A percentile compares a stretch with the other conserved stretches of the same genome.
Conservation (phyloP, 2,329 filamentous ascomycete genomes). For the Ramularia collo-cygni region DNA sequence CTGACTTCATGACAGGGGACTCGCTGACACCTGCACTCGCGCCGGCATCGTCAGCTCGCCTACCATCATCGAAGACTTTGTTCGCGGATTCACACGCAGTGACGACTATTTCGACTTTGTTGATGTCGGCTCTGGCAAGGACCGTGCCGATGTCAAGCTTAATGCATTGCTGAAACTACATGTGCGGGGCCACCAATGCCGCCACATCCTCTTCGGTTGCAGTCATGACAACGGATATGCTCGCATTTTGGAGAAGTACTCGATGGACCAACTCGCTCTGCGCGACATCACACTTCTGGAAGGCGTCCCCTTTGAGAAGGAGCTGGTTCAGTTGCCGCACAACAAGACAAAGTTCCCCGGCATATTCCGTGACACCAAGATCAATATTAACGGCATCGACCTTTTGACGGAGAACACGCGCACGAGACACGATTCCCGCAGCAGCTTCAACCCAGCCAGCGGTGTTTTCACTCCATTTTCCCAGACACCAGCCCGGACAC, state of each 20-base stretch:
- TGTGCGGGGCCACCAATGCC: slow-evolving; percentile 53
- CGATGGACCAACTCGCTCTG: slow-evolving; percentile 38
- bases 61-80: slow-evolving; percentile 38
- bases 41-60: slow-evolving; percentile 44
- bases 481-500: slow-evolving; percentile 12
- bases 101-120: slow-evolving; percentile 54
- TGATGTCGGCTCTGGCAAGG: slow-evolving; percentile 54
- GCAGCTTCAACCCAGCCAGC: slow-evolving; percentile 25
- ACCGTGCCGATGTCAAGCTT: slow-evolving; percentile 53
- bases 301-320: slow-evolving; percentile 49
- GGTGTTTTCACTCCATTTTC: slow-evolving; percentile 22
- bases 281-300: slow-evolving; percentile 51
- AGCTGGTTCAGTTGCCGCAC: slow-evolving; percentile 46
- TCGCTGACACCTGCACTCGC: slow-evolving; percentile 11
- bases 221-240: slow-evolving; percentile 52
- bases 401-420: slow-evolving; percentile 17
- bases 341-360: slow-evolving; percentile 44
- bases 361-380: slow-evolving; percentile 49
- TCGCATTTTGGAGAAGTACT: slow-evolving; percentile 44
- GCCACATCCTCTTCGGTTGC: slow-evolving; percentile 54
- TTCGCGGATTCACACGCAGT: slow-evolving; percentile 51
- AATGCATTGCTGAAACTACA: slow-evolving; percentile 52
- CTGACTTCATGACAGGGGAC: neutral
- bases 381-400: slow-evolving; percentile 26
- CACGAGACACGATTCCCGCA: slow-evolving; percentile 25